Conservation (phyloP, 2,329 filamentous ascomycete species). For the Cladobotryum protrusum region DNA sequence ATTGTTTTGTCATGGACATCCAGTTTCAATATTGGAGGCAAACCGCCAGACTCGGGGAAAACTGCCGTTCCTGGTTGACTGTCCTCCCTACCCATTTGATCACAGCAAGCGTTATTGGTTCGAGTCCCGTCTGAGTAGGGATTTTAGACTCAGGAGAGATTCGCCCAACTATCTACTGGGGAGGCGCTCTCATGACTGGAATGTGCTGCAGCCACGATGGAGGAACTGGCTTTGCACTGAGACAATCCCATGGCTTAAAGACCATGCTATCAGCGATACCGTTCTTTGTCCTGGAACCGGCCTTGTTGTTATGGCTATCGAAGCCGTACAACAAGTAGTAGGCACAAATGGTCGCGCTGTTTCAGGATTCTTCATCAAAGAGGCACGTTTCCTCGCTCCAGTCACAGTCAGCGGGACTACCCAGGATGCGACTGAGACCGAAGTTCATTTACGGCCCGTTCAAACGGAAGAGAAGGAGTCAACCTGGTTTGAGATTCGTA, state of each 20-base stretch:
- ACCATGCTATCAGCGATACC: slow-evolving; percentile 35
- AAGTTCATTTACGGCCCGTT: slow-evolving; percentile 1
- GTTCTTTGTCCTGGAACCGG: slow-evolving; percentile 38
- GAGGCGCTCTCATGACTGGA: slow-evolving; percentile 21
- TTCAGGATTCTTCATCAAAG: slow-evolving; percentile 2
- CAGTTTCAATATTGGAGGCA: not conserved
- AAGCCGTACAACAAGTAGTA: slow-evolving; percentile 25
- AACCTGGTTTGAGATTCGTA: slow-evolving; percentile 4
- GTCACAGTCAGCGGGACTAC: not conserved
- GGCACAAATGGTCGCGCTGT: not conserved
- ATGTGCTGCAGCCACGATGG: slow-evolving; percentile 31
- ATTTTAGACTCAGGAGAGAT: slow-evolving; percentile 19
- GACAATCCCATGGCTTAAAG: slow-evolving; percentile 35
- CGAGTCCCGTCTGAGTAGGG: slow-evolving; percentile 8
- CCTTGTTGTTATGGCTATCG: slow-evolving; percentile 37
- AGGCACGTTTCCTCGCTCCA: slow-evolving; percentile 1
- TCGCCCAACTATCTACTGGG: slow-evolving; percentile 26
- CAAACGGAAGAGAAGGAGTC: slow-evolving; percentile 1
- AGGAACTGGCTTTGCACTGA: slow-evolving; percentile 15
- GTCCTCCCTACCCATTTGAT: slow-evolving; percentile 16
- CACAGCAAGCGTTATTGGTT: slow-evolving; percentile 10
- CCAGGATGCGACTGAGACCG: slow-evolving; percentile 5
- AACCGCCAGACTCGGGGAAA: not conserved
- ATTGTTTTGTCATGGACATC: slow-evolving; percentile 3
- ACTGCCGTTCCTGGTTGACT: slow-evolving; percentile 3